Conservation (phyloP, 257 asterid genomes). For the Nicotiana tabacum region DNA sequence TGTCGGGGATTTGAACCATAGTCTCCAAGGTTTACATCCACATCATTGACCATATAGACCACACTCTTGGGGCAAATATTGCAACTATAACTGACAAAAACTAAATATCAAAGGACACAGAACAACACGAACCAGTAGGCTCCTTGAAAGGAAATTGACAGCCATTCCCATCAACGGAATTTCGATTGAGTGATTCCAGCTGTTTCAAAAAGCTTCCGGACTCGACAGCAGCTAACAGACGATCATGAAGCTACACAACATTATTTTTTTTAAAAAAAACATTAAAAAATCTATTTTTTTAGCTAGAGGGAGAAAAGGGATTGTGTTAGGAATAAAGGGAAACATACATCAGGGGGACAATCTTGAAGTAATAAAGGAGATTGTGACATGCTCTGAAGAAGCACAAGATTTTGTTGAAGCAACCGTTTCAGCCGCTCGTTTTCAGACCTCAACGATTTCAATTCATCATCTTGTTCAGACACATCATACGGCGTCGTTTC, state of each 20-base stretch:
- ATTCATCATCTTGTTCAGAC: conserved; percentile 23
- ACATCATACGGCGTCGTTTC: conserved; percentile 14
- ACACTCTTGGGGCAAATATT: not conserved
- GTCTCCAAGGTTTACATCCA: not conserved
- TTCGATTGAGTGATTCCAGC: conserved; percentile 43
- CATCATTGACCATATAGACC: not conserved
- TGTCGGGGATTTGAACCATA: too few relatives aligned
- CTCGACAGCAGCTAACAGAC: conserved; percentile 49
- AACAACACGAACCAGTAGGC: conserved; percentile 47
- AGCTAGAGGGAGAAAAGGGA: not conserved
- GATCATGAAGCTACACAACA: conserved; percentile 62
- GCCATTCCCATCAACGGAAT: conserved; percentile 19
- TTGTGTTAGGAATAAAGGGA: not conserved
- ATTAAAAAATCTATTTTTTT: not conserved
- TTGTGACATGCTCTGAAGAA: conserved; percentile 46
- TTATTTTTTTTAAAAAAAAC: too few relatives aligned
- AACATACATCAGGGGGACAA: conserved; percentile 75
- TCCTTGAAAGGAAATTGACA: conserved; percentile 59
- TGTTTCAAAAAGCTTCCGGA: conserved; percentile 56
- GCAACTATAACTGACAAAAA: not conserved
- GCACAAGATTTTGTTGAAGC: conserved; percentile 70
- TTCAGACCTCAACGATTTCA: conserved; percentile 51
- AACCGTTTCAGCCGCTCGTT: conserved; percentile 58
- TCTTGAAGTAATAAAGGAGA: conserved; percentile 42
- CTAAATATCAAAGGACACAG: not conserved